phyloP scores from a whole-genome alignment of 371 early-diverging fungal genomes.

The Haplosporangium sp. region DNA sequence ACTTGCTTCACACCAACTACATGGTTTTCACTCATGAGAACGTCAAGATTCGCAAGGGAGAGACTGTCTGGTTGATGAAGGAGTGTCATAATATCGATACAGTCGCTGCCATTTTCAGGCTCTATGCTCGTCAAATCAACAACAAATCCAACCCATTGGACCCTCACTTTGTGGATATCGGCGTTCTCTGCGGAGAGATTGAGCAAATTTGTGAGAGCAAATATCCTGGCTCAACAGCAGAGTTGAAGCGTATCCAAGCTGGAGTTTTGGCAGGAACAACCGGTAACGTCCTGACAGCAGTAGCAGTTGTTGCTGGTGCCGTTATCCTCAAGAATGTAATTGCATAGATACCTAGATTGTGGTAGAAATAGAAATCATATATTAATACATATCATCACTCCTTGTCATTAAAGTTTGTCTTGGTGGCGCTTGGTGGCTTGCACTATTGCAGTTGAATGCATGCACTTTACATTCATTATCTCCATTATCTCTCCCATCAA shows the following conservation, averaged over 20 bases:
- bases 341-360: slow-evolving; percentile 12
- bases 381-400: neutral
- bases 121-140: slow-evolving; percentile 73
- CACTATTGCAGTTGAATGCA: no score
- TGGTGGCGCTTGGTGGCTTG: slow-evolving; percentile 33
- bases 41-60: slow-evolving; percentile 96
- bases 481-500: neutral
- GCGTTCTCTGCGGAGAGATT: slow-evolving; percentile 56
- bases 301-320: slow-evolving; percentile 44
- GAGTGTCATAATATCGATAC: slow-evolving; percentile 67
- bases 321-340: slow-evolving; percentile 30
- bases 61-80: slow-evolving; percentile 74
- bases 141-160: slow-evolving; percentile 74
- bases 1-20: slow-evolving; percentile 87
- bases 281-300: slow-evolving; percentile 31
- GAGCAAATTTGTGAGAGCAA: slow-evolving; percentile 40
- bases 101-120: slow-evolving; percentile 74
- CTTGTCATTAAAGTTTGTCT: neutral
- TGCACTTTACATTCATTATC: neutral
- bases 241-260: slow-evolving; percentile 39
- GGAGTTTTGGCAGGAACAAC: slow-evolving; percentile 47
- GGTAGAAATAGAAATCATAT: no score
- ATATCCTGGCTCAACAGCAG: slow-evolving; percentile 47
- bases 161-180: slow-evolving; percentile 78
- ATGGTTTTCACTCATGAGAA: slow-evolving; percentile 77